Evolutionary conservation across 2,329 filamentous ascomycete genomes (phyloP), one percentile per base, ranked within the genome.

Genomic region (Pseudogymnoascus sp.): DNA sequence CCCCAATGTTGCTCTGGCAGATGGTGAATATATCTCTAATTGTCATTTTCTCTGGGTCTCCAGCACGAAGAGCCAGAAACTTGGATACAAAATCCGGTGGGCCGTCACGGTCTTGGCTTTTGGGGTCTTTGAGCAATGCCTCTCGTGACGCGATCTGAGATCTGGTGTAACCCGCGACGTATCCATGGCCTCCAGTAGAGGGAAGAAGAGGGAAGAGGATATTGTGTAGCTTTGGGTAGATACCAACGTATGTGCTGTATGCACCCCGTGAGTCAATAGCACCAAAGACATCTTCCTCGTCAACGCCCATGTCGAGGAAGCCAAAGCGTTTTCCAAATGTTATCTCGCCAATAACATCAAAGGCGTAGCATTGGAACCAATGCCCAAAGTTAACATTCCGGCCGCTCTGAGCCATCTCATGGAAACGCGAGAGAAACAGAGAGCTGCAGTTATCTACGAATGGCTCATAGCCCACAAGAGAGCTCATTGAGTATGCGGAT

Each of bases 391-490:
- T 67, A n/a, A 75, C 63, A 2, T 68, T 66, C 11, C 63, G 4
- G 20, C 62, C 50, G 15, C 18, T 20, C 38, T 64, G 47, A 76
- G 64, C 2, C 67, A 70, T 3, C 63, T 58, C 25, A 6, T 65
- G 62, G 1, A 76, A 64, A 2, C 67, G 63, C 11, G 66, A 62
- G 1, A 67, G 61, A 20, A 82, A 74, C 0, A 81, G 62, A 11
- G 75, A 71, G 1, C 74, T 72, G 62, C 78, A 80, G 5, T 77
- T 71, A 64, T 82, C 74, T 6, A 80, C 78, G 60, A 77, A 80
- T 0, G 70, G 67, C 66, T 82, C 80, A 60, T 80, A 82, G 39
- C 72, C 70, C 1, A 80, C 70, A 2, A 82, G 65, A 4, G 75
- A 75, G 28, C 72, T 77, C 75, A 82, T 78, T 7, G 75, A 76